phyloP scores from a whole-genome alignment of 1,284 basidiomycete genomes.

The Jaminaea rosea region DNA sequence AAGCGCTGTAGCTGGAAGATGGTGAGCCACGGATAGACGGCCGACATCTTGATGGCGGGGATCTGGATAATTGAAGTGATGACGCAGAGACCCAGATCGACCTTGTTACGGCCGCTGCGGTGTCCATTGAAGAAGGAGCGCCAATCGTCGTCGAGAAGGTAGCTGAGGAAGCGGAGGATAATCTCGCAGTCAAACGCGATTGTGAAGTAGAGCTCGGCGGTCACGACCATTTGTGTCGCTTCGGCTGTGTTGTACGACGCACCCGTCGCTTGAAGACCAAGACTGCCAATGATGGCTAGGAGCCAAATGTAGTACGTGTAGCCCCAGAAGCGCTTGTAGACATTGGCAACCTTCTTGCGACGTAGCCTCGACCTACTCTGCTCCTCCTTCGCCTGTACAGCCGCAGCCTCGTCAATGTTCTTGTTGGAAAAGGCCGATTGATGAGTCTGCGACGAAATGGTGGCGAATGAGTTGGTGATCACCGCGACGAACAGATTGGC shows the following conservation, averaged over 20 bases:
- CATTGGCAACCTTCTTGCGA: slow-evolving; percentile 24
- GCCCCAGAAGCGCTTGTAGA: slow-evolving; percentile 37
- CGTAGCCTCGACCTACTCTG: slow-evolving; percentile 6
- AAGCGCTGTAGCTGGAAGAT: slow-evolving; percentile 80
- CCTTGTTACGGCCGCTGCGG: slow-evolving; percentile 57
- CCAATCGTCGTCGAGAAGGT: slow-evolving; percentile 72
- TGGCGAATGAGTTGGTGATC: slow-evolving; percentile 87
- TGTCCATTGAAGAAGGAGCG: slow-evolving; percentile 61
- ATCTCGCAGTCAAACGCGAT: slow-evolving; percentile 84
- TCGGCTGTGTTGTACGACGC: slow-evolving; percentile 50
- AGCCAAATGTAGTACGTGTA: slow-evolving; percentile 51
- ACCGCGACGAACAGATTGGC: slow-evolving; percentile 93
- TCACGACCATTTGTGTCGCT: slow-evolving; percentile 30
- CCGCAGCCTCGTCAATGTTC: slow-evolving; percentile 10
- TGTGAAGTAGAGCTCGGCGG: slow-evolving; percentile 71
- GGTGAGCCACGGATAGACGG: slow-evolving; percentile 80
- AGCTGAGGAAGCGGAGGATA: slow-evolving; percentile 57
- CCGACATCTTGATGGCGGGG: slow-evolving; percentile 60
- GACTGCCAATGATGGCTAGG: slow-evolving; percentile 53
- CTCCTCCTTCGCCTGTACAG: slow-evolving; percentile 2
- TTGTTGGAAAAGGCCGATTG: slow-evolving; percentile 79
- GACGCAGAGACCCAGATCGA: slow-evolving; percentile 75
- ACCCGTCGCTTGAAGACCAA: slow-evolving; percentile 70
- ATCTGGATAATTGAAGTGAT: slow-evolving; percentile 75
- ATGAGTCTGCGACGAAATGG: slow-evolving; percentile 76